Conservation (phyloP, 2,329 filamentous ascomycete genomes). For the Phaeosphaeria sp. region DNA sequence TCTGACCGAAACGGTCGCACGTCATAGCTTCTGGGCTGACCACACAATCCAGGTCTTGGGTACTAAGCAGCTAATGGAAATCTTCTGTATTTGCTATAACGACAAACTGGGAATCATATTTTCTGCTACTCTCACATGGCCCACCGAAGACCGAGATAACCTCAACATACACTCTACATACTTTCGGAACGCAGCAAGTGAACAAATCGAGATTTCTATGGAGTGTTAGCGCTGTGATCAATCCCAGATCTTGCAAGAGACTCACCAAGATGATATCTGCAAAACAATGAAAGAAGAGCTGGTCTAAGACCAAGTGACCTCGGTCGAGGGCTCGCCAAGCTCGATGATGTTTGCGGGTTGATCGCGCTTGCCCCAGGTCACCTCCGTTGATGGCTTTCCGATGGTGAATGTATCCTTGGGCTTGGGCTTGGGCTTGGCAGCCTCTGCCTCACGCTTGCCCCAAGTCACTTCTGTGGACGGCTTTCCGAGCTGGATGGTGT, state of each 20-base stretch:
- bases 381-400: constrained; percentile 5
- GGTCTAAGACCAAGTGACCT: constrained; percentile 23
- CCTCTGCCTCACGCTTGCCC: constrained; percentile 9
- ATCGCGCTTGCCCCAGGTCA: constrained; percentile 27
- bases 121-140: neutral
- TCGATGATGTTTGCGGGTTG: constrained; percentile 10
- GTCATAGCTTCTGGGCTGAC: neutral
- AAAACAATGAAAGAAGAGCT: neutral
- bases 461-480: constrained; percentile 25
- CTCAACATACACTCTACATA: neutral
- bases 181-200: neutral
- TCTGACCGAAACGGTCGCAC: neutral
- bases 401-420: constrained; percentile 5
- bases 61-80: neutral
- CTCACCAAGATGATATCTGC: neutral
- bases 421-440: neutral
- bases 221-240: neutral
- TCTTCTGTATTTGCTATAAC: neutral
- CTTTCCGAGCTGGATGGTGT: constrained; percentile 19
- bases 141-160: neutral
- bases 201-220: neutral
- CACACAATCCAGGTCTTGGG: neutral
- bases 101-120: neutral
- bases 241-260: neutral
- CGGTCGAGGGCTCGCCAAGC: constrained; percentile 22